phyloP scores from a whole-genome alignment of 176 grass and related monocot species.

The Carex kokanica region DNA sequence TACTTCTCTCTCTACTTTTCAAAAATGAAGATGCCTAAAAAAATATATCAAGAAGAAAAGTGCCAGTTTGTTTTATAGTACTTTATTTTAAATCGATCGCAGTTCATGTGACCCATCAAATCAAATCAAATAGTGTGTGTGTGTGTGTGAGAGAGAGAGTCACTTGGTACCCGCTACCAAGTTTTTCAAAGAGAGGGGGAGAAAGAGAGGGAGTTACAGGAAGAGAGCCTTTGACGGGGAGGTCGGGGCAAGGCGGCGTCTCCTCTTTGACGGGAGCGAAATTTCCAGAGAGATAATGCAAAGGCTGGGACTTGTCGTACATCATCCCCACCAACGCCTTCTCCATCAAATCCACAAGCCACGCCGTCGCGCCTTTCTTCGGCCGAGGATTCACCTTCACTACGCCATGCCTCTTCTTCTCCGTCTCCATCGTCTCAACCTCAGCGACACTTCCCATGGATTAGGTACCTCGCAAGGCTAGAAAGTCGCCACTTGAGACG shows the following conservation, averaged over 20 bases:
- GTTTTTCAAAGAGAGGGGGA: no score
- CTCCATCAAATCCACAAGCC: slow-evolving; percentile 70
- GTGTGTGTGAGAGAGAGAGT: neutral
- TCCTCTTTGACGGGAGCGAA: slow-evolving; percentile 67
- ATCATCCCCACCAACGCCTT: slow-evolving; percentile 46
- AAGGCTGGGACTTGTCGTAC: slow-evolving; percentile 46
- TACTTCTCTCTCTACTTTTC: neutral
- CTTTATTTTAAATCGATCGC: neutral
- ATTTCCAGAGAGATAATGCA: slow-evolving; percentile 85
- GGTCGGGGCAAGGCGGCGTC: slow-evolving; percentile 61
- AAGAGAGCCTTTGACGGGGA: slow-evolving; percentile 62
- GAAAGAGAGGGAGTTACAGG: slow-evolving; percentile 33
- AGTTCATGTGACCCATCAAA: neutral
- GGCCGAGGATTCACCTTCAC: slow-evolving; percentile 54
- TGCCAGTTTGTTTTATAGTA: neutral
- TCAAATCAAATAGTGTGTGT: neutral
- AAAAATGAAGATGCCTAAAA: neutral
- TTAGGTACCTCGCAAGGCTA: neutral
- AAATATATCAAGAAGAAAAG: neutral
- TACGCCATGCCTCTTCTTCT: slow-evolving; percentile 2
- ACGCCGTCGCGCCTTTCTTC: slow-evolving; percentile 50
- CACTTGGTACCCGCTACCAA: no score
- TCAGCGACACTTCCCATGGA: slow-evolving; percentile 39
- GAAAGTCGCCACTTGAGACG: neutral
- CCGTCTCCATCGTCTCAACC: neutral